Conservation (phyloP, 495 filamentous ascomycete genomes). For the Penicillium dipodomyicola region DNA sequence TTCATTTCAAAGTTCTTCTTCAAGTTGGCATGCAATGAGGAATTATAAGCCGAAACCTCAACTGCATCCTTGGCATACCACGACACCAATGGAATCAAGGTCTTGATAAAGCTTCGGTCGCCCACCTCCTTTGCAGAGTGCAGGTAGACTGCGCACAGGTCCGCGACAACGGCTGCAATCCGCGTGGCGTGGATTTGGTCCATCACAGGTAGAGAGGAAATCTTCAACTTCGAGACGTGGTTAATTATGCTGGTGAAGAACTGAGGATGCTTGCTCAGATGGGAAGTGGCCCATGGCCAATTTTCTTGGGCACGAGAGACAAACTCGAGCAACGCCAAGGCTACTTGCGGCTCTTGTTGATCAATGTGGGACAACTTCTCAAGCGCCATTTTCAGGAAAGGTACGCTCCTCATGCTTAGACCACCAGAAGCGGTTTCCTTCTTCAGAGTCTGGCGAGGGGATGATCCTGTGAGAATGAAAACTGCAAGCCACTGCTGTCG, state of each 20-base stretch:
- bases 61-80: constrained; percentile 77
- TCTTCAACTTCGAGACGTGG: constrained; percentile 63
- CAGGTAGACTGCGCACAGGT: constrained; percentile 87
- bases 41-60: constrained; percentile 71
- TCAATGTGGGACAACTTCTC: constrained; percentile 69
- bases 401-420: constrained; percentile 48
- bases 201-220: constrained; percentile 41
- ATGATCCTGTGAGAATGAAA: constrained; percentile 83
- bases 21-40: constrained; percentile 79
- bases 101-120: constrained; percentile 61
- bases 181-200: constrained; percentile 57
- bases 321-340: constrained; percentile 78
- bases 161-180: constrained; percentile 77
- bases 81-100: constrained; percentile 67
- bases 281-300: constrained; percentile 86
- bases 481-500: constrained; percentile 95
- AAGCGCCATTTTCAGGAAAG: constrained; percentile 73
- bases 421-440: constrained; percentile 42
- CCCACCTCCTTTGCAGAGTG: constrained; percentile 74
- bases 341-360: constrained; percentile 56
- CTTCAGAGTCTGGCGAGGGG: constrained; percentile 69
- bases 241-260: constrained; percentile 69
- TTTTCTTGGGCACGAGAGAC: constrained; percentile 81
- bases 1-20: constrained; percentile 77
- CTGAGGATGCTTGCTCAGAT: constrained; percentile 65